Evolutionary conservation across 2,329 filamentous ascomycete genomes (phyloP), one percentile per base, ranked within the genome.

Genomic region (Aspergillus latus): DNA sequence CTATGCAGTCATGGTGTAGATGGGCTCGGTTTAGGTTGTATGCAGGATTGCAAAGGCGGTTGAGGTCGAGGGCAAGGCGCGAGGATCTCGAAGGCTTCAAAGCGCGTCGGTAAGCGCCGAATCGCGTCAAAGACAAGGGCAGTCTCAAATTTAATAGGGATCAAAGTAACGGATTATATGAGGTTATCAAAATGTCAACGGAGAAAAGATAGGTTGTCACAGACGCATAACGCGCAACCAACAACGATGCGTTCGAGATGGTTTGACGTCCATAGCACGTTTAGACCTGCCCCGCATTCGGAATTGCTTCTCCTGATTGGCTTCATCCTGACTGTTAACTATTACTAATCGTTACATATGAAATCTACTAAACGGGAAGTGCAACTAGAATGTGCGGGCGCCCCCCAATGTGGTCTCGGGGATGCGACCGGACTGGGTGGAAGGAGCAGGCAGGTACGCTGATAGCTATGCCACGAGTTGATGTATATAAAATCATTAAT

Each of bases 231-330:
- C 45, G 45, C 45, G 45, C 40, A 10, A 52, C 21, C 26, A 36
- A 57, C 26, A 13, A 21, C 15, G 34, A 29, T 7, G 37, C 36
- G 8, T 21, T 40, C 36, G 44, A 39, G 36, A 44, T 29, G 13
- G 10, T 46, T 48, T 60, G 60, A 62, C 60, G 56, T 62, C 49
- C 58, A 58, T 56, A 34, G 15, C 54, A 45, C 16, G 36, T 21
- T 21, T 21, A 21, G 21, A 21, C 21, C 21, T 21, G 52, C 53
- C 58, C 58, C 58, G 60, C 60, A 43, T 32, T 39, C 2, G 4
- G 28, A 15, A 15, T 3, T 1, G 2, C 7, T 7, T 4, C 11
- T 8, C 21, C 40, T 28, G 30, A 10, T 13, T 21, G n/a, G 30
- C 13, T 15, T 32, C 1, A 21, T 7, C 21, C 5, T 7, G 15